A percentile compares a stretch with the other conserved stretches of the same genome.
Evolutionary conservation across 148 eudicot species (phyloP).

Genomic region (Amaranthus cruentus): DNA sequence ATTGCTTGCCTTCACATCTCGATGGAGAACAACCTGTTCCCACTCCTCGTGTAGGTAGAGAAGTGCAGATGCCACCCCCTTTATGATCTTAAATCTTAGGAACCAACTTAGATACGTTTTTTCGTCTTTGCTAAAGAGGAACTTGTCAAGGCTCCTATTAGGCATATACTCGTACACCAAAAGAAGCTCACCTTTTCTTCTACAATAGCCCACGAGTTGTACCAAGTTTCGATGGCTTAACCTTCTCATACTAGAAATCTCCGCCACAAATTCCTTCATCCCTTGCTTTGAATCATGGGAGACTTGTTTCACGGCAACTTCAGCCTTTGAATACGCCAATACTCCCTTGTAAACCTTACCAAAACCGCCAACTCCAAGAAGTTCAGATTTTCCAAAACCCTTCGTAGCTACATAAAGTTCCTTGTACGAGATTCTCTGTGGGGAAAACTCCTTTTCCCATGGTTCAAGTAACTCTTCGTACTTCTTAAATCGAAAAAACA

Average conservation of each 20-base stretch:
- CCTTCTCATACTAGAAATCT: conserved; percentile 31
- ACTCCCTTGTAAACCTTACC: conserved; percentile 42
- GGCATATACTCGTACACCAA: conserved; percentile 39
- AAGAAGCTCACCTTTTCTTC: conserved; percentile 35
- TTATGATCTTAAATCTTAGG: conserved; percentile 28
- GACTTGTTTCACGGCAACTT: conserved; percentile 32
- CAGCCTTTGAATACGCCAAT: conserved; percentile 5
- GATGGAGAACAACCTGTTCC: conserved; percentile 33
- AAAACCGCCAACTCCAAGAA: conserved; percentile 35
- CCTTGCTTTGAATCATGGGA: conserved; percentile 39
- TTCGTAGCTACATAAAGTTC: conserved; percentile 33
- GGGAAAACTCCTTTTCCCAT: conserved; percentile 15
- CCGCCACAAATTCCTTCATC: conserved; percentile 31
- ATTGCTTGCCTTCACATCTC: conserved; percentile 38
- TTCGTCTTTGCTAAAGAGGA: conserved; percentile 21
- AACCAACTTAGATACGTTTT: conserved; percentile 21
- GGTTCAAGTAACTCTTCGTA: conserved; percentile 24
- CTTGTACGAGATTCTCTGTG: conserved; percentile 22
- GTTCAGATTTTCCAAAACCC: conserved; percentile 29
- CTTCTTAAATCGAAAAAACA: conserved; percentile 12
- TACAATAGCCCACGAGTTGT: conserved; percentile 40
- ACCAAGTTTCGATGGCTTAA: conserved; percentile 38
- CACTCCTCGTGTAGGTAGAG: conserved; percentile 36
- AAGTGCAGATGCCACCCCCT: conserved; percentile 38
- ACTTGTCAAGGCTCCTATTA: conserved; percentile 52